A percentile compares a stretch with the other conserved stretches of the same genome.
phyloP scores from a whole-genome alignment of 2,329 filamentous ascomycete species.

The Zasmidium citrigriseum region DNA sequence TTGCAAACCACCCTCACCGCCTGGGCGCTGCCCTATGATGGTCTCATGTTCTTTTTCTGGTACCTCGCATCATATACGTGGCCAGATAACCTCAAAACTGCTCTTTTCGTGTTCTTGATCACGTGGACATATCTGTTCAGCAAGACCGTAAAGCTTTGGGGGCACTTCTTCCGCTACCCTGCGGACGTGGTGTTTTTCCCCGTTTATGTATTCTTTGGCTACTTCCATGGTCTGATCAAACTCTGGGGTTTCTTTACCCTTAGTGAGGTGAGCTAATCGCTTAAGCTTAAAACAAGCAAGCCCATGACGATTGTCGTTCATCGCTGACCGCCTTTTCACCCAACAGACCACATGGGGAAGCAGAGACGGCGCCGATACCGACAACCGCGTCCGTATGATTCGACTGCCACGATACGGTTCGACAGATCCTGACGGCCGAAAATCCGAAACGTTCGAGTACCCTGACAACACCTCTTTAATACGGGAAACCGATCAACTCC shows the following conservation, averaged over 20 bases:
- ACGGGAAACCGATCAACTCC: conserved; percentile 29
- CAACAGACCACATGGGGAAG: conserved; percentile 90
- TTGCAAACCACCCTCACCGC: conserved; percentile 92
- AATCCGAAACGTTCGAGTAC: conserved; percentile 35
- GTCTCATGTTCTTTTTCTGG: conserved; percentile 68
- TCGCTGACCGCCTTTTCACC: conserved; percentile 27
- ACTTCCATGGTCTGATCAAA: conserved; percentile 91
- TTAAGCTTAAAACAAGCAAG: conserved; percentile 14
- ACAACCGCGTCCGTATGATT: conserved; percentile 71
- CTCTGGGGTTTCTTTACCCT: conserved; percentile 79
- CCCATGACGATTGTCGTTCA: conserved; percentile 6
- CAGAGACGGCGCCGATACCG: conserved; percentile 84
- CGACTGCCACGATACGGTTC: conserved; percentile 38
- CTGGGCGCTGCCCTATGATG: conserved; percentile 77
- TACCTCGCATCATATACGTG: conserved; percentile 64
- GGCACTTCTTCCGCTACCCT: conserved; percentile 82
- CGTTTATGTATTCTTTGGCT: conserved; percentile 86
- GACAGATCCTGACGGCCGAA: conserved; percentile 30
- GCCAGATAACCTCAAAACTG: conserved; percentile 39
- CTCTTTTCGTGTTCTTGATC: conserved; percentile 61
- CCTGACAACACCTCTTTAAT: conserved; percentile 15
- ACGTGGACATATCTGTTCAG: conserved; percentile 76
- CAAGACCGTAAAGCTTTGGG: conserved; percentile 88
- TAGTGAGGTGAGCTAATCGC: conserved; percentile 60
- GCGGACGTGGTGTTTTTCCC: conserved; percentile 77